Conservation (phyloP, 352 stramenopile genomes). For the Globisporangium perplexum region DNA sequence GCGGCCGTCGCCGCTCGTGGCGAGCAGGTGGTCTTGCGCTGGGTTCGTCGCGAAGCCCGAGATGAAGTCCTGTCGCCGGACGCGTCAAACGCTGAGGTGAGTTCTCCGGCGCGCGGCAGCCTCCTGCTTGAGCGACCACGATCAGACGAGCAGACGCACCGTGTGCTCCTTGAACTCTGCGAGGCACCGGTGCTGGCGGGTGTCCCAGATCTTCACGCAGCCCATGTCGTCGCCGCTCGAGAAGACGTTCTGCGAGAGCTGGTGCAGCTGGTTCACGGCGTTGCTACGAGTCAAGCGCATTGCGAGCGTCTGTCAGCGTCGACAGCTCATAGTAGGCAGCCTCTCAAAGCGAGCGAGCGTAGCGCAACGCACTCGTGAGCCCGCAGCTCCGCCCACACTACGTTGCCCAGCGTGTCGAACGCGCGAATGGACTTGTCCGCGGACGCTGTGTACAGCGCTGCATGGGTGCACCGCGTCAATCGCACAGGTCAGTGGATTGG, state of each 20-base stretch:
- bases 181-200: conserved; percentile 77
- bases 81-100: neutral
- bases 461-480: neutral
- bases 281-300: conserved; percentile 21
- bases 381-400: conserved; percentile 73
- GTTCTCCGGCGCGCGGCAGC: neutral
- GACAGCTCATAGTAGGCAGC: neutral
- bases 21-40: conserved; percentile 81
- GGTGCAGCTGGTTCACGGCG: conserved; percentile 69
- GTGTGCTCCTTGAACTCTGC: conserved; percentile 91
- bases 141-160: conserved; percentile 16
- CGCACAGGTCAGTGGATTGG: neutral
- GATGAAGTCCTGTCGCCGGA: conserved; percentile 89
- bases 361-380: conserved; percentile 48
- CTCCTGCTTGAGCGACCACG: no score
- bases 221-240: conserved; percentile 77
- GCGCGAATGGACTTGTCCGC: conserved; percentile 80
- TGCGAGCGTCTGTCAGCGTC: neutral
- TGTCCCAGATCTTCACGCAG: conserved; percentile 87
- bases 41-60: conserved; percentile 87
- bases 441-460: conserved; percentile 73
- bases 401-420: conserved; percentile 73
- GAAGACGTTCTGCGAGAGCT: conserved; percentile 67
- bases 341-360: neutral
- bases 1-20: conserved; percentile 88